phyloP scores from a whole-genome alignment of 331 rosid genomes.

The Spiraea crenata region DNA sequence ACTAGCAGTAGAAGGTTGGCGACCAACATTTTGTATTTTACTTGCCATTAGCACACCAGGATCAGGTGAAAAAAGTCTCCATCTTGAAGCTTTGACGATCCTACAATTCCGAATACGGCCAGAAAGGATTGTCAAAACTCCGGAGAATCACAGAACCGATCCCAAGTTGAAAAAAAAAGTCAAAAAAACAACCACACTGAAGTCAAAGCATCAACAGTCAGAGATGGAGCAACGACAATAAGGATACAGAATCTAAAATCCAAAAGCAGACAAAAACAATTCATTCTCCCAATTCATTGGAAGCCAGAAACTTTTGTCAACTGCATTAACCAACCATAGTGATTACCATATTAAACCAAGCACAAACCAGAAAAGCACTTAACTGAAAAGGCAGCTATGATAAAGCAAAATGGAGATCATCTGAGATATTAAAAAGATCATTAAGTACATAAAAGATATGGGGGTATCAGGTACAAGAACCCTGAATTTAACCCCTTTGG shows the following conservation, averaged over 20 bases:
- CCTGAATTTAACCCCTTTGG: slow-evolving; percentile 23
- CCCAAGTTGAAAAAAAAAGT: background rate
- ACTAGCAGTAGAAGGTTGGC: no score
- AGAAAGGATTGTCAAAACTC: no score
- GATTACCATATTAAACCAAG: background rate
- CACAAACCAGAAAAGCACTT: background rate
- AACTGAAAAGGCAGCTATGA: background rate
- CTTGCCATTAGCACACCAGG: no score
- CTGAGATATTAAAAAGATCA: slow-evolving; percentile 14
- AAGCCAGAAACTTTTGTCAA: background rate
- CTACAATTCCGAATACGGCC: background rate
- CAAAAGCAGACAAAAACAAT: background rate
- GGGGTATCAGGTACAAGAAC: slow-evolving; percentile 10
- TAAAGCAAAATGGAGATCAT: background rate
- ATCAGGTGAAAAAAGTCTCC: no score
- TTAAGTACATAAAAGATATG: slow-evolving; percentile 34
- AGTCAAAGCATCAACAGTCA: background rate
- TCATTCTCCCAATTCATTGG: background rate
- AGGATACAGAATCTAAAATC: background rate
- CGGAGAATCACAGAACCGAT: background rate
- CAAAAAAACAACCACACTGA: background rate
- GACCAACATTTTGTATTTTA: no score
- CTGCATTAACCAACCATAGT: background rate
- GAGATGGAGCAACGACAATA: background rate
- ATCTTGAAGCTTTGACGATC: background rate